Evolutionary conservation across 805 yeast species (phyloP).

Genomic region (Komagataella mondaviorum): DNA sequence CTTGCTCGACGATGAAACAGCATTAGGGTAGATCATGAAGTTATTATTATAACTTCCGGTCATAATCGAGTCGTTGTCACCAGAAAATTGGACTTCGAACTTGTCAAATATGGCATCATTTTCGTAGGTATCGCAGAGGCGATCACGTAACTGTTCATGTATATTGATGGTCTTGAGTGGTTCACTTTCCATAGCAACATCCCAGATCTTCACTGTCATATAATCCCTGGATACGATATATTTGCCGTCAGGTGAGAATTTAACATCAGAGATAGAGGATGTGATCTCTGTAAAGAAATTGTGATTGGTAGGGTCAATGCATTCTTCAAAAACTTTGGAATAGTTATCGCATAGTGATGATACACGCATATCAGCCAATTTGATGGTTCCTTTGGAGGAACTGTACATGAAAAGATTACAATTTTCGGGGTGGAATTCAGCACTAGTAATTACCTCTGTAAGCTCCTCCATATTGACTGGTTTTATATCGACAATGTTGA

Average conservation of each 20-base stretch:
- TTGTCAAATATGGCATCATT: constrained; percentile 97
- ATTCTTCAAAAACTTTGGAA: constrained; percentile 81
- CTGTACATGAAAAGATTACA: constrained; percentile 95
- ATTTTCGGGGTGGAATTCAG: constrained; percentile 87
- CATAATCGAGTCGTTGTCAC: constrained; percentile 85
- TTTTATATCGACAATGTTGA: constrained; percentile 94
- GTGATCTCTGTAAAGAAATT: constrained; percentile 97
- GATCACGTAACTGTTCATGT: constrained; percentile 87
- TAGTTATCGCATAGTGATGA: constrained; percentile 89
- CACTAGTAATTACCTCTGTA: constrained; percentile 93
- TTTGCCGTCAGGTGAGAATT: constrained; percentile 83
- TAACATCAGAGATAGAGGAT: constrained; percentile 84
- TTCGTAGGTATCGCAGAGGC: constrained; percentile 94
- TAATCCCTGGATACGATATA: constrained; percentile 96
- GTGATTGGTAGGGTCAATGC: constrained; percentile 82
- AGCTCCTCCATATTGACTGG: constrained; percentile 98
- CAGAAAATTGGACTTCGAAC: constrained; percentile 91
- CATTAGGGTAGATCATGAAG: constrained; percentile 93
- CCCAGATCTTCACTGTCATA: constrained; percentile 97
- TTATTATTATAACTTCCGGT: constrained; percentile 96
- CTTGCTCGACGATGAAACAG: constrained; percentile 24
- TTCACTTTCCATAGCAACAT: constrained; percentile 88
- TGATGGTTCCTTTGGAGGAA: constrained; percentile 89
- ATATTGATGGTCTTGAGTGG: constrained; percentile 91
- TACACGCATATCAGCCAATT: constrained; percentile 92